Evolutionary conservation across 257 asterid genomes (phyloP).

Genomic region (Nicotiana tomentosiformis): DNA sequence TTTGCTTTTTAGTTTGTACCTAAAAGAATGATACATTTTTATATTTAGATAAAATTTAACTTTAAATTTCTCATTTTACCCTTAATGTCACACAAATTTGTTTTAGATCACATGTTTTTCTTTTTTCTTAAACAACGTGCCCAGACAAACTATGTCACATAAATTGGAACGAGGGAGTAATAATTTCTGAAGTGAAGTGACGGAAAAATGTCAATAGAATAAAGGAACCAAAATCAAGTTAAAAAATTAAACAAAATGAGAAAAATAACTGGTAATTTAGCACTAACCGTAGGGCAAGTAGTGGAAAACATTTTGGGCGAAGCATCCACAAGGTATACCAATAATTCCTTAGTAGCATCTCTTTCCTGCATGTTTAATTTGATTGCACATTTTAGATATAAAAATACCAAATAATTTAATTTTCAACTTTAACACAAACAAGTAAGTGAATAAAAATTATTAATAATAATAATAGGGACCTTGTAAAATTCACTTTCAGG

Average conservation of each 20-base stretch:
- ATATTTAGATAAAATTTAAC: no score
- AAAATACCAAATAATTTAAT: background rate
- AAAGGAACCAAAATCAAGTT: background rate
- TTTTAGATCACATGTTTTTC: no score
- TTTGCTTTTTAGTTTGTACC: no score
- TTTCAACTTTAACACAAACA: background rate
- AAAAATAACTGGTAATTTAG: background rate
- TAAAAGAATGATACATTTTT: no score
- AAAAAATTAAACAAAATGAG: background rate
- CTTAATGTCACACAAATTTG: no score
- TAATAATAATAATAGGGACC: constrained; percentile 16
- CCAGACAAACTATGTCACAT: no score
- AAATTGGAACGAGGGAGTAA: no score
- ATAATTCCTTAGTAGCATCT: constrained; percentile 54
- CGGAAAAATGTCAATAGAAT: background rate
- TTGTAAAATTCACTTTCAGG: constrained; percentile 51
- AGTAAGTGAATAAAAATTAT: no score
- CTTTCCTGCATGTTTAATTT: constrained; percentile 45
- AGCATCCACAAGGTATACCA: constrained; percentile 85
- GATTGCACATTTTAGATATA: background rate
- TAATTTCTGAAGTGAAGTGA: background rate
- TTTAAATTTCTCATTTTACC: no score
- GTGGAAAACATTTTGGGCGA: constrained; percentile 89
- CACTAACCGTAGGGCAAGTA: constrained; percentile 40
- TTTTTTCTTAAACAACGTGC: no score